Evolutionary conservation across 441 rosid genomes (phyloP), one percentile per base, ranked within the genome.

Genomic region (Aquilaria agallochum): DNA sequence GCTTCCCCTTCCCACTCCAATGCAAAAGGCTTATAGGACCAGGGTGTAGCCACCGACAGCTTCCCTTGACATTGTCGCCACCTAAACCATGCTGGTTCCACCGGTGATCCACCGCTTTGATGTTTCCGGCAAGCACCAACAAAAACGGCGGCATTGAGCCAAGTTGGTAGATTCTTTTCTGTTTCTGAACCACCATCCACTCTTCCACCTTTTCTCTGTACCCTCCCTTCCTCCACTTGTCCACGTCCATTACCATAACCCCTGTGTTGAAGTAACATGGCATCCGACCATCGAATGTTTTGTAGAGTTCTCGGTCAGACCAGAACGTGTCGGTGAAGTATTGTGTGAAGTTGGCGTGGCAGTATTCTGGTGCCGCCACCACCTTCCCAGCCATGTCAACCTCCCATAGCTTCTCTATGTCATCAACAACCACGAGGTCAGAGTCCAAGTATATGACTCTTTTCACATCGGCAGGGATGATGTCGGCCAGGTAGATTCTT

Each of bases 1-100:
- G 90, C 76, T 89, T 84, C 3, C 92, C 92, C 58, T 82, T 86
- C 0, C 96, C 92, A 47, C 89, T 82, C 92, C 90, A 89, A 69
- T 84, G 96, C 30, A 86, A 78, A 31, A 86, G 78, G 50, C 89
- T 82, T 5, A 84, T 73, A 0, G 96, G 87, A 30, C 92, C 96
- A 1, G 92, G 90, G 53, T 84, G 90, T 67, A 88, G 69, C 5
- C 71, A 75, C 72, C 95, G 72, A 3, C 95, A 88, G 58, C 50
- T 80, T 2, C 90, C 90, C 68, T 76, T 77, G 13, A 79, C 59
- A 31, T 86, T 84, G 59, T 84, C 96, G 0, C 92, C 92, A 7
- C 87, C 95, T 2, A 88, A 65, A 8, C 90, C 95, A 44, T 88
- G 92, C 53, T 88, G 92, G 71, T 86, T 88, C 95, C 95, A 88